phyloP scores from a whole-genome alignment of 192 early-diverging fungal genomes.

The Powellomyces hirtus region DNA sequence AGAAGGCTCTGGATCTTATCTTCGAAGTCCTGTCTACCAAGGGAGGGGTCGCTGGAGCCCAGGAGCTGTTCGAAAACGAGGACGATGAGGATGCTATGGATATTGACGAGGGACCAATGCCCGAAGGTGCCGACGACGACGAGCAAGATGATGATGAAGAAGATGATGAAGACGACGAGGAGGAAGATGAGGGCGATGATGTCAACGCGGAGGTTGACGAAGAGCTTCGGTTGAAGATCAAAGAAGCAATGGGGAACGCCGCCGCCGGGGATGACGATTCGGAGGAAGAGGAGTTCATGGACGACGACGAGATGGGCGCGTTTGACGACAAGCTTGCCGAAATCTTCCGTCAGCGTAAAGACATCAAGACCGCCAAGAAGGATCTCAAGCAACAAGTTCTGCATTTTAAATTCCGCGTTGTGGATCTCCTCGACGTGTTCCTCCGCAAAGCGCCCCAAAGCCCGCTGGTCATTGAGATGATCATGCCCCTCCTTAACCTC shows the following conservation, averaged over 20 bases:
- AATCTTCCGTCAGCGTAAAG: slow-evolving; percentile 84
- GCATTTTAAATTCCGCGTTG: slow-evolving; percentile 87
- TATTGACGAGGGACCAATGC: slow-evolving; percentile 30
- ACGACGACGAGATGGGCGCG: slow-evolving; percentile 83
- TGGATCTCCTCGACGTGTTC: slow-evolving; percentile 81
- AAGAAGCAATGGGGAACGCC: slow-evolving; percentile 60
- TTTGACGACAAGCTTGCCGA: slow-evolving; percentile 93
- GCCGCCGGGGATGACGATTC: slow-evolving; percentile 52
- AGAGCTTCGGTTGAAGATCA: slow-evolving; percentile 69
- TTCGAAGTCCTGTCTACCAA: slow-evolving; percentile 58
- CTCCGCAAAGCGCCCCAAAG: slow-evolving; percentile 62
- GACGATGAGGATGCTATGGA: slow-evolving; percentile 48
- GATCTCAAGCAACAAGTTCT: slow-evolving; percentile 75
- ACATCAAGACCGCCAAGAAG: slow-evolving; percentile 75
- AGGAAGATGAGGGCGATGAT: slow-evolving; percentile 49
- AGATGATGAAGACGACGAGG: slow-evolving; percentile 51
- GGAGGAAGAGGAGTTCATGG: slow-evolving; percentile 58
- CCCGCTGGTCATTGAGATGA: slow-evolving; percentile 69
- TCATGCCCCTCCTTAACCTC: slow-evolving; percentile 69
- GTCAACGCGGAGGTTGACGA: slow-evolving; percentile 62
- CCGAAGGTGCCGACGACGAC: slow-evolving; percentile 43
- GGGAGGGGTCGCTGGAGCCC: slow-evolving; percentile 52
- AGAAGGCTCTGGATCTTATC: slow-evolving; percentile 73
- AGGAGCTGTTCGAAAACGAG: slow-evolving; percentile 59
- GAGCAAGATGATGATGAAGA: slow-evolving; percentile 45